A percentile compares a stretch with the other conserved stretches of the same genome.
Evolutionary conservation across 1,284 basidiomycete genomes (phyloP).

Genomic region (Tetrapyrgos nigripes): DNA sequence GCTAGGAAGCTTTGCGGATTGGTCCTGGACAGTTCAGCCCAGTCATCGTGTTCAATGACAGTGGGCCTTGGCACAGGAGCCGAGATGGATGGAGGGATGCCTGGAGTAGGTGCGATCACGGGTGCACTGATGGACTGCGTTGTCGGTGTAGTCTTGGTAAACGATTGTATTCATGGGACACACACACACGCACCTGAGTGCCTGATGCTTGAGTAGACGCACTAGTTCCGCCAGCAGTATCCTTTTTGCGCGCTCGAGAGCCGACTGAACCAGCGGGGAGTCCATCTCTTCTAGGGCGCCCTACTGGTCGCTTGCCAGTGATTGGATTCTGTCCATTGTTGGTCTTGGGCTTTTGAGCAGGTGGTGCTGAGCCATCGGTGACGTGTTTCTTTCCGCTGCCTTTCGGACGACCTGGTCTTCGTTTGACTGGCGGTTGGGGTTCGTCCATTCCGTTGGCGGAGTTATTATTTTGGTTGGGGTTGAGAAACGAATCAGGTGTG

Average conservation of each 20-base stretch:
- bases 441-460: neutral
- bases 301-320: conserved; percentile 46
- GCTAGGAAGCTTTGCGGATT: conserved; percentile 62
- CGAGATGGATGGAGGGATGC: neutral
- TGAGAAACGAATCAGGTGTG: neutral
- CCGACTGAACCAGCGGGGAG: conserved; percentile 51
- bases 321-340: neutral
- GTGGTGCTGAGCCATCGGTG: conserved; percentile 28
- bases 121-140: neutral
- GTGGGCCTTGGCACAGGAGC: neutral
- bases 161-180: neutral
- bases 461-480: neutral
- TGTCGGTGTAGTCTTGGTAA: neutral
- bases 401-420: conserved; percentile 55
- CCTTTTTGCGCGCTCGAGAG: conserved; percentile 5
- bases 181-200: neutral
- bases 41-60: conserved; percentile 53
- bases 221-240: neutral
- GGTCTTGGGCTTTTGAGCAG: conserved; percentile 9
- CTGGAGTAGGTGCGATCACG: neutral
- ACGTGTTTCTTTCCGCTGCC: conserved; percentile 51
- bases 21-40: conserved; percentile 60
- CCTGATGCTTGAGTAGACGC: neutral
- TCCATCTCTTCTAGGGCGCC: conserved; percentile 52
- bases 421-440: conserved; percentile 37